These are phyloP conservation scores for Cytospora paraplurivora DNA, from an alignment of 2,329 filamentous ascomycete genomes.

Conservation along the genomic window DNA sequence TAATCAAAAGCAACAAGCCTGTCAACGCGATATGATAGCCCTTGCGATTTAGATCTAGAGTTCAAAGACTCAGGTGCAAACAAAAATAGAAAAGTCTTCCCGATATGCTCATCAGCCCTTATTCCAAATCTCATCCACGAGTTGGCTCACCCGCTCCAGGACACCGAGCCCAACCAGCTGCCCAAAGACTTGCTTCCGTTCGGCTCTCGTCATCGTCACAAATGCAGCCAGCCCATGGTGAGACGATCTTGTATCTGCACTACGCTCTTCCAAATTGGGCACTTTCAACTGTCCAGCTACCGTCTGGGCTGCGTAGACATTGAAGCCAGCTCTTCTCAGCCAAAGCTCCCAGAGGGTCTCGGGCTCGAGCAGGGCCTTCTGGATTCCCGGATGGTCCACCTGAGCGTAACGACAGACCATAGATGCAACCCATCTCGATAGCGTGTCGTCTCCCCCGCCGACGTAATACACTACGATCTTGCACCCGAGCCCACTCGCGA, in stretches of 20 bases:
- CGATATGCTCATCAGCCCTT: slow-evolving; percentile 28
- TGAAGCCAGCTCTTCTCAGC: slow-evolving; percentile 66
- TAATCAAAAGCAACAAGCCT: too few relatives aligned
- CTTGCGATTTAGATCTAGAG: not conserved
- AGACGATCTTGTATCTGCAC: slow-evolving; percentile 20
- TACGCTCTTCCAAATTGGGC: slow-evolving; percentile 31
- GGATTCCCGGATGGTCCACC: slow-evolving; percentile 31
- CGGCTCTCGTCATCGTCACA: slow-evolving; percentile 54
- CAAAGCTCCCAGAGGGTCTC: slow-evolving; percentile 71
- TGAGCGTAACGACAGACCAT: slow-evolving; percentile 51
- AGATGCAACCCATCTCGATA: slow-evolving; percentile 58
- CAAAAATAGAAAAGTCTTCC: not conserved
- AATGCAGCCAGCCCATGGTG: slow-evolving; percentile 55
- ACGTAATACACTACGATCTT: slow-evolving; percentile 49
- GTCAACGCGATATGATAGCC: slow-evolving; percentile 3
- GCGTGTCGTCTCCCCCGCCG: slow-evolving; percentile 50
- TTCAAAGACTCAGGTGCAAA: not conserved
- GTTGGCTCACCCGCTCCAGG: slow-evolving; percentile 51
- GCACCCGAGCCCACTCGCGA: slow-evolving; percentile 45
- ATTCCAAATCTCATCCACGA: slow-evolving; percentile 56
- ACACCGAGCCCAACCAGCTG: slow-evolving; percentile 56
- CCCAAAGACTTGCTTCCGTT: slow-evolving; percentile 54
- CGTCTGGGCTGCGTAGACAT: slow-evolving; percentile 70
- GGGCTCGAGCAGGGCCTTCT: slow-evolving; percentile 48
- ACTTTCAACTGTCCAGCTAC: slow-evolving; percentile 54